These are phyloP conservation scores for Vaccinium corymbosum DNA, from an alignment of 148 eudicot genomes.

Conservation along the genomic window DNA sequence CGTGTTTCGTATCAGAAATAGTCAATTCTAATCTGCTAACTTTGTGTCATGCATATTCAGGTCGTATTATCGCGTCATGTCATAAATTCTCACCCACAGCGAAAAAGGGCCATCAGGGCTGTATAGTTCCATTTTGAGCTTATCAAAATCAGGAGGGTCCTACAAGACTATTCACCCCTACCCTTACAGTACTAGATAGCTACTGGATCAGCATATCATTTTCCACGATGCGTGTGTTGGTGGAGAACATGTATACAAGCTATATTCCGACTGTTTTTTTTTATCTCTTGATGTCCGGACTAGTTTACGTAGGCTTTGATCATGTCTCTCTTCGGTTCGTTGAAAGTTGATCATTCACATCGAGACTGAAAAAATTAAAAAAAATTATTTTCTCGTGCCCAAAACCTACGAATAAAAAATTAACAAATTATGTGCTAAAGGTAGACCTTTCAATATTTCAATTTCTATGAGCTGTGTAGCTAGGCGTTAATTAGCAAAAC, in stretches of 20 bases:
- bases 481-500: not conserved
- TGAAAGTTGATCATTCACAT: not conserved
- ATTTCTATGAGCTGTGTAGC: not conserved
- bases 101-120: too few relatives aligned
- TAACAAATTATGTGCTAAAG: too few relatives aligned
- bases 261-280: not conserved
- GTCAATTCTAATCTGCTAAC: too few relatives aligned
- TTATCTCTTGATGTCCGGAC: too few relatives aligned
- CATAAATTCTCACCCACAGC: too few relatives aligned
- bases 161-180: not conserved
- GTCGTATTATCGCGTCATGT: too few relatives aligned
- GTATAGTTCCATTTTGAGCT: not conserved
- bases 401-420: too few relatives aligned
- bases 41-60: too few relatives aligned
- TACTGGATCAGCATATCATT: not conserved
- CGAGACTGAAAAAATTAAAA: not conserved
- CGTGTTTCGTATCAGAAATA: too few relatives aligned
- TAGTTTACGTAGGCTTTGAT: too few relatives aligned
- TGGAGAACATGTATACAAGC: not conserved
- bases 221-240: not conserved
- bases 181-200: not conserved
- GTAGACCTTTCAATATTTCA: not conserved
- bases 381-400: not conserved
- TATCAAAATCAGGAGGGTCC: not conserved
- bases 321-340: not conserved